A percentile compares a stretch with the other conserved stretches of the same genome.
These are phyloP conservation scores for Plectranthus barbatus DNA, from an alignment of 257 asterid species.

Conservation along the genomic window DNA sequence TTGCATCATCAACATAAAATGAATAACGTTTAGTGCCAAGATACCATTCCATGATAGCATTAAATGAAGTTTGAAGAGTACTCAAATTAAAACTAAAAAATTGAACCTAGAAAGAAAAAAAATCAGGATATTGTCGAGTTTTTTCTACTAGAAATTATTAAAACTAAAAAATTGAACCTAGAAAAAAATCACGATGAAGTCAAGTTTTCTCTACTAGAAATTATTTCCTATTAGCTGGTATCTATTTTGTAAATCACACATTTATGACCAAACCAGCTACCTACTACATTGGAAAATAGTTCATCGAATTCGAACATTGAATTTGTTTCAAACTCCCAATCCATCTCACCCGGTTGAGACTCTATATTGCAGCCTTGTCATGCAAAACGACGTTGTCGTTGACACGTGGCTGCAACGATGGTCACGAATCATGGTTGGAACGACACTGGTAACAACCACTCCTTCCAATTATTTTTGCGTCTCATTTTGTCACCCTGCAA, in stretches of 20 bases:
- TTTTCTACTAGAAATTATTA: too few species aligned
- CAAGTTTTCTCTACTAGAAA: not conserved
- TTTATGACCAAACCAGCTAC: not conserved
- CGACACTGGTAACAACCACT: slow-evolving; percentile 52
- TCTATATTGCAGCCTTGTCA: slow-evolving; percentile 30
- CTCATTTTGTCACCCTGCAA: slow-evolving; percentile 66
- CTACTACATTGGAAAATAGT: not conserved
- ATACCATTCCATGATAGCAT: too few species aligned
- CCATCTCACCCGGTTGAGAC: too few species aligned
- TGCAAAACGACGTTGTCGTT: slow-evolving; percentile 18
- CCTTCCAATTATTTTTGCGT: slow-evolving; percentile 47
- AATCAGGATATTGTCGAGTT: too few species aligned
- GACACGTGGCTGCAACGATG: slow-evolving; percentile 25
- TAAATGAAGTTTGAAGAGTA: too few species aligned
- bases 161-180: not conserved
- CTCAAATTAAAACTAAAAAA: too few species aligned
- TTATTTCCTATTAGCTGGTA: not conserved
- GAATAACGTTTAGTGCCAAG: too few species aligned
- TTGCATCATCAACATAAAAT: too few species aligned
- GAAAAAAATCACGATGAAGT: not conserved
- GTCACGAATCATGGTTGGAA: slow-evolving; percentile 26
- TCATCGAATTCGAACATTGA: too few species aligned
- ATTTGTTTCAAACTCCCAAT: too few species aligned
- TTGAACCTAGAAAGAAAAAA: too few species aligned
- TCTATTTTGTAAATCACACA: not conserved